Base-by-base conservation (phyloP, 2,329 filamentous ascomycete genomes). In the Fusarium domesticum region DNA sequence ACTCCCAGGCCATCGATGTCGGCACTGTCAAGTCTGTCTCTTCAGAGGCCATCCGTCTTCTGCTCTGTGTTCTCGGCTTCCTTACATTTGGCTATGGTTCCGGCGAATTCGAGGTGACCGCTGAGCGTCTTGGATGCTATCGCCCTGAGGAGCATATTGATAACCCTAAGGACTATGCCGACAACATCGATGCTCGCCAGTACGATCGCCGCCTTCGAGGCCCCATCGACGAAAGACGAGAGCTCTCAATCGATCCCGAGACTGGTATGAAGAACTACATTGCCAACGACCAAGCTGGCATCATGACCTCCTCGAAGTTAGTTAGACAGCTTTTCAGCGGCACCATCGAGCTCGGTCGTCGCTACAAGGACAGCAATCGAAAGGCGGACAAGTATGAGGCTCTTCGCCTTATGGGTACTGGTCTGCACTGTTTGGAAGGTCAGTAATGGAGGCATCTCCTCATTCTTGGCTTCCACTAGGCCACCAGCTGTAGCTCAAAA, bases 251-350 rank as follows among this genome's bases (percentile, higher is more conserved):
- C 58, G 89, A 97, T 58, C 77, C 80, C 2, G 71, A 81, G 42
- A 85, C 84, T 6, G 87, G 86, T 57, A 75, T 95, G 70, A 97
- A 97, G 73, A 93, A 91, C 66, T 96, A 96, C 69, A 96, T 96
- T 66, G 89, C 91, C 31, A 90, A 90, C 51, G 91, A 96, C 65
- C 72, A 80, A 39, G 70, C 78, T 45, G 80, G 81, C 35, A 93
- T 95, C 64, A 87, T 87, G 69, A 95, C 87, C 35, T 95, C 89
- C 37, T 86, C 90, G 45, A 74, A 76, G 37, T 82, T 95, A 60
- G 80, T 96, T 48, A 81, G 87, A 41, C 76, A 79, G 50, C 80
- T 95, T 2, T 88, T 96, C 52, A 69, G 75, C 35, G 75, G 78
- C 50, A 89, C 81, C 59, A 89, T 96, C 57, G 77, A 92, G 58